phyloP scores from a whole-genome alignment of 345 rosid species.

The Mercurialis annua region DNA sequence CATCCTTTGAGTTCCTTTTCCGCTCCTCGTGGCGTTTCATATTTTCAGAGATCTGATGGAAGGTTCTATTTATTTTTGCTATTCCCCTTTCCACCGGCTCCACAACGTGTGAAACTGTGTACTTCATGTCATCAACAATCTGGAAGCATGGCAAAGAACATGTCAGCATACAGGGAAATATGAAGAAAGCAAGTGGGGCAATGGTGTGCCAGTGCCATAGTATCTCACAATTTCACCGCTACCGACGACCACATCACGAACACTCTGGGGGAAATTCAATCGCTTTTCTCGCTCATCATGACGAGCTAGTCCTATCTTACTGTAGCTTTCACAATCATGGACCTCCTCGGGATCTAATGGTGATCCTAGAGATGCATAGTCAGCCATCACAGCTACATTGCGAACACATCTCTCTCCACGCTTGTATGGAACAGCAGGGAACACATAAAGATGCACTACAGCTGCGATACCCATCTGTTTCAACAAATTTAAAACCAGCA shows the following conservation, averaged over 20 bases:
- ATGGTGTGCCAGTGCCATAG: background rate
- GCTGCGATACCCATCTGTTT: conserved; percentile 97
- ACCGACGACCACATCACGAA: conserved; percentile 91
- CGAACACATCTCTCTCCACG: conserved; percentile 99
- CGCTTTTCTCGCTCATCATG: conserved; percentile 71
- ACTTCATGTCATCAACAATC: conserved; percentile 99
- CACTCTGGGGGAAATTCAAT: conserved; percentile 90
- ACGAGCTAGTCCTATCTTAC: conserved; percentile 52
- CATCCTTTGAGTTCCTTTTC: conserved; percentile 73
- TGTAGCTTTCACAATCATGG: conserved; percentile 72
- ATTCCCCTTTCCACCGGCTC: conserved; percentile 98
- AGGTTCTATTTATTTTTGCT: conserved; percentile 76
- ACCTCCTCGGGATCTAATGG: conserved; percentile 96
- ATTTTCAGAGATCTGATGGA: conserved; percentile 84
- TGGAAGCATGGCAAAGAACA: conserved; percentile 24
- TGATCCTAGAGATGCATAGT: conserved; percentile 84
- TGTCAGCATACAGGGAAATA: background rate
- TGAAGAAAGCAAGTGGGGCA: background rate
- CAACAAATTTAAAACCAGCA: conserved; percentile 18
- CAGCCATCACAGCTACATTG: conserved; percentile 88
- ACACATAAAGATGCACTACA: conserved; percentile 86
- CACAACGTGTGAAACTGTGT: conserved; percentile 93
- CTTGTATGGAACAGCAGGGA: conserved; percentile 90
- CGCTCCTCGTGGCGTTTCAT: conserved; percentile 73
- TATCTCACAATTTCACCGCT: conserved; percentile 90